Evolutionary conservation across 192 early-diverging fungal species (phyloP).

Genomic region (Thoreauomyces humboldtii): DNA sequence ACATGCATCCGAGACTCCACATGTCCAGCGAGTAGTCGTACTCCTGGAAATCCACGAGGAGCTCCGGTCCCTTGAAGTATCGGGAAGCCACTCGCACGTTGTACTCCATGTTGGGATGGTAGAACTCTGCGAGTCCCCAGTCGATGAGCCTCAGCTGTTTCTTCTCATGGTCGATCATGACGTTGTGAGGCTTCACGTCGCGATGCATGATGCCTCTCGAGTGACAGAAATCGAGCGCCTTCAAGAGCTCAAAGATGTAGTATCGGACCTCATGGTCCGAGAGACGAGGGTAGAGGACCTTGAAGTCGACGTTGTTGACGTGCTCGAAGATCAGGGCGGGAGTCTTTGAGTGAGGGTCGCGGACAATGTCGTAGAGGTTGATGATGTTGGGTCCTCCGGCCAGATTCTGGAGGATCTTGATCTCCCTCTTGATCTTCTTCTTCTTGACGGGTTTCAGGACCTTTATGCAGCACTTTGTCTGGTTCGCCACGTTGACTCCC

Average conservation of each 20-base stretch:
- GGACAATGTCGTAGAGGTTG: constrained; percentile 87
- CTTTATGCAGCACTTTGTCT: constrained; percentile 95
- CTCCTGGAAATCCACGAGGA: constrained; percentile 96
- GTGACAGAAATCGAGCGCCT: constrained; percentile 97
- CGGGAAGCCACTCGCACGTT: constrained; percentile 98
- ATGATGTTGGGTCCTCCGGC: constrained; percentile 93
- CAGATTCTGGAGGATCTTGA: constrained; percentile 98
- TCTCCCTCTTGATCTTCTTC: constrained; percentile 99
- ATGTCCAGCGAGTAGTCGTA: constrained; percentile 99
- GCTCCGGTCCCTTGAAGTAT: constrained; percentile 99
- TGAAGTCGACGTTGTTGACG: constrained; percentile 98
- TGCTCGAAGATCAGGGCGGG: constrained; percentile 96
- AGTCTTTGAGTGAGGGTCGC: constrained; percentile 94
- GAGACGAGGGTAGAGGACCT: constrained; percentile 90
- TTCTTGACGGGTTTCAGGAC: constrained; percentile 99
- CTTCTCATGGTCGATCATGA: constrained; percentile 99
- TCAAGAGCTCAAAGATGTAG: constrained; percentile 96
- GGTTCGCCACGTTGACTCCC: constrained; percentile 87
- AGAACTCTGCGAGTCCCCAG: constrained; percentile 99
- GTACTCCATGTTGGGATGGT: constrained; percentile 94
- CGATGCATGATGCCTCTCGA: constrained; percentile 99
- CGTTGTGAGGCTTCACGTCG: constrained; percentile 98
- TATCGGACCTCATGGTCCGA: constrained; percentile 93
- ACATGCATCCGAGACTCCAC: constrained; percentile 99
- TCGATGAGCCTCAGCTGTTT: constrained; percentile 93